Evolutionary conservation across 768 basidiomycete species (phyloP), one percentile per base, ranked within the genome.

Genomic region (Astraeus odoratus): DNA sequence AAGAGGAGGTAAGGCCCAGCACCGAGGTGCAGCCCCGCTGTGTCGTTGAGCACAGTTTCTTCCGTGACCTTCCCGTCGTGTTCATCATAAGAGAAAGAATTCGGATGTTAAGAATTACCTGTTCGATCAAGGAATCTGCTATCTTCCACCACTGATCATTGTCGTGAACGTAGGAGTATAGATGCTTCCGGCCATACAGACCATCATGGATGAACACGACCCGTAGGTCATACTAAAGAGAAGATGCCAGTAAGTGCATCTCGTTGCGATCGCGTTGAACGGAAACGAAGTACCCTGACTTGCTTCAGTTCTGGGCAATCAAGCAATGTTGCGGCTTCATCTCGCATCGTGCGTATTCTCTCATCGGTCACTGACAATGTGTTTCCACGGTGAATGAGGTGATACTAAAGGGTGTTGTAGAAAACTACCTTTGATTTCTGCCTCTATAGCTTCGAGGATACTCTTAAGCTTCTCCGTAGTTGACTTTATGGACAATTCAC

Each of bases 1-100:
- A 91, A 60, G n/a, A 91, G 66, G 54, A 90, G 62, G 60, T 83
- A 88, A 1, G 88, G 86, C 1, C 88, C 88, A 16, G 84, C 84
- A 13, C 77, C 74, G 5, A 88, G 72, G 55, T 88, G 86, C 25
- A 89, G 63, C 0, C 89, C 88, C 4, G 77, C 70, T 3, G 78
- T 64, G 49, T 91, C 88, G 3, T 74, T 76, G 13, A 89, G 63
- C 8, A 86, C 85, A 0, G 67, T 67, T 27, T 82, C 80, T 57
- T 89, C 87, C 0, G 82, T 57, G 1, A 86, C 86, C 86, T 90
- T 43, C 38, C 8, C 10, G 33, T 19, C 8, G 3, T 18, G 9
- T 22, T 30, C 3, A 19, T 31, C 8, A 8, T 39, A 9, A 39
- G 37, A 35, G 25, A 3, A 5, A 7, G 4, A 1, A 42, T 1